A percentile compares a stretch with the other conserved stretches of the same genome.
Evolutionary conservation across 768 basidiomycete genomes (phyloP).

Genomic region (Auricularia sp.): DNA sequence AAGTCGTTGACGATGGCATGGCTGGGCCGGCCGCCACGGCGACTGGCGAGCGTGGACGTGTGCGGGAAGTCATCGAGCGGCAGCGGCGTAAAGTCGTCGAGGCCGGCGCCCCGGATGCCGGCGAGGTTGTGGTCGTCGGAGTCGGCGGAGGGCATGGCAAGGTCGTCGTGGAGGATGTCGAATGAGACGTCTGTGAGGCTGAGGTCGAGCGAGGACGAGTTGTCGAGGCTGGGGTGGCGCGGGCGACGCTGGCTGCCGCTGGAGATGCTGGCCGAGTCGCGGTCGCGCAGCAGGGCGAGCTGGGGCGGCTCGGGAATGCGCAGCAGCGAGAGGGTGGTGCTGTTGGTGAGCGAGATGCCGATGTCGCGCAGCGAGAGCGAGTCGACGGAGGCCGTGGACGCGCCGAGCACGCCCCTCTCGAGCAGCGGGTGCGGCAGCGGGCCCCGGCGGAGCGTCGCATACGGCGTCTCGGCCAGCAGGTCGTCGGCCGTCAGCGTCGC

Average conservation of each 20-base stretch:
- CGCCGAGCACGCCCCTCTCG: neutral
- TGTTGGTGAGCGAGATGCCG: neutral
- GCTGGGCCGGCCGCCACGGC: neutral
- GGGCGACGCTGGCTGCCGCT: neutral
- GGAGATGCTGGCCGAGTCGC: neutral
- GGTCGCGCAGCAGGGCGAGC: neutral
- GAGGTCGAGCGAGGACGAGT: neutral
- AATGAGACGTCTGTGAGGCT: neutral
- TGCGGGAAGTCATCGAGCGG: neutral
- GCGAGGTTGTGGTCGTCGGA: neutral
- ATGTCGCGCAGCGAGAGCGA: neutral
- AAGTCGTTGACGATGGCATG: neutral
- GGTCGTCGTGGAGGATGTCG: slow-evolving; percentile 1
- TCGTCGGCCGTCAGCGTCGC: neutral
- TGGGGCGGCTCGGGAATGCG: neutral
- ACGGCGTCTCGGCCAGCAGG: neutral
- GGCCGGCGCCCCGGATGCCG: neutral
- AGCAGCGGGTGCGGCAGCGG: neutral
- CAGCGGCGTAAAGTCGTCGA: neutral
- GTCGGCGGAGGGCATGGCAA: neutral
- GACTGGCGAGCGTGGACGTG: neutral
- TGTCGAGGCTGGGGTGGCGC: slow-evolving; percentile 1
- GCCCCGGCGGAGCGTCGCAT: neutral
- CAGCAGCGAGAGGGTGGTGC: neutral
- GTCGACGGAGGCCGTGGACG: neutral